phyloP scores from a whole-genome alignment of 139 green algal species.

The Spirogloea muscicola region DNA sequence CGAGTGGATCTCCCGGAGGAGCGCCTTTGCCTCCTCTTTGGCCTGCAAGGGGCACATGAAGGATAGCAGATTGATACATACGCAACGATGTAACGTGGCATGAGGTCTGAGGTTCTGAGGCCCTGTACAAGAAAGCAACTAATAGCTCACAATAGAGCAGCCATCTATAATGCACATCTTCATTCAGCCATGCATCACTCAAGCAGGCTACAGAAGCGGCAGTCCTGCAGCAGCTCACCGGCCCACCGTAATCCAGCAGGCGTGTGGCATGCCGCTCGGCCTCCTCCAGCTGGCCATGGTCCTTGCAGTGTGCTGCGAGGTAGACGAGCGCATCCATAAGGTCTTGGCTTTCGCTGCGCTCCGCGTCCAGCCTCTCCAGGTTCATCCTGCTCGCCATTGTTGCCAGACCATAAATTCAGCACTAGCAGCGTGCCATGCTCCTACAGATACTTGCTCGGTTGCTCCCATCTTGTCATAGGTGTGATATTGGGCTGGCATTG shows the following conservation, averaged over 20 bases:
- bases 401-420: too few relatives aligned
- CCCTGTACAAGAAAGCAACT: too few relatives aligned
- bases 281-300: constrained; percentile 48
- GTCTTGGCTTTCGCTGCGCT: constrained; percentile 56
- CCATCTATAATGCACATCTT: not conserved
- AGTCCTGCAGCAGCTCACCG: too few relatives aligned
- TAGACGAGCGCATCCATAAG: constrained; percentile 80
- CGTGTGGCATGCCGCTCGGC: constrained; percentile 65
- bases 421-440: too few relatives aligned
- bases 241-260: constrained; percentile 77
- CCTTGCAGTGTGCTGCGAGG: constrained; percentile 56
- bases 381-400: constrained; percentile 56
- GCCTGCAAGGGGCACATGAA: constrained; percentile 20
- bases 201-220: not conserved
- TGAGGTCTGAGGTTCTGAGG: too few relatives aligned
- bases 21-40: constrained; percentile 80
- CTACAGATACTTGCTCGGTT: too few relatives aligned
- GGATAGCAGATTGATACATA: too few relatives aligned
- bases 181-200: not conserved
- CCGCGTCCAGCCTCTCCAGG: constrained; percentile 66
- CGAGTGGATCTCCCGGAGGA: constrained; percentile 71
- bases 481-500: too few relatives aligned
- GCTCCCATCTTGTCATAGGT: too few relatives aligned
- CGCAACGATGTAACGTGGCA: too few relatives aligned
- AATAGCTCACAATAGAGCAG: too few relatives aligned